These are phyloP conservation scores for Brassica juncea DNA, from an alignment of 345 rosid species.

Conservation along the genomic window DNA sequence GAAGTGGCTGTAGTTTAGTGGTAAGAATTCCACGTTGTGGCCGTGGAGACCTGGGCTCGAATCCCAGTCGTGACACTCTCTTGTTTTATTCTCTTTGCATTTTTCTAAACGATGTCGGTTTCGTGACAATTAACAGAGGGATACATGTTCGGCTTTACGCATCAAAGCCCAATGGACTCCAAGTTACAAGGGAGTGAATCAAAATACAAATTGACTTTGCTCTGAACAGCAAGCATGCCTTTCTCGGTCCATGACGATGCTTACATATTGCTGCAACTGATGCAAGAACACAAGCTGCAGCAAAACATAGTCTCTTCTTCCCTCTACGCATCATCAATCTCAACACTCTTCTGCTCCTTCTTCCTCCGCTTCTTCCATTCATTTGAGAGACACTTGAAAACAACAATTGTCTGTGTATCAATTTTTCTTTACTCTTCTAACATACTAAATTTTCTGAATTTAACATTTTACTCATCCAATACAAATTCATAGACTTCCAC, in stretches of 20 bases:
- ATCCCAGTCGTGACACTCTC: constrained; percentile 63
- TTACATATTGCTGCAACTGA: constrained; percentile 45
- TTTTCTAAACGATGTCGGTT: no score
- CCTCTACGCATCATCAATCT: constrained; percentile 35
- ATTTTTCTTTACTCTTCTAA: not conserved
- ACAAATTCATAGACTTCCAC: no score
- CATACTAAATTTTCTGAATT: not conserved
- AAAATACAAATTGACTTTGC: constrained; percentile 11
- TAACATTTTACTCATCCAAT: no score
- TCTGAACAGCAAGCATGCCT: not conserved
- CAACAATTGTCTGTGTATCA: constrained; percentile 17
- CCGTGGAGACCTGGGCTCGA: constrained; percentile 91
- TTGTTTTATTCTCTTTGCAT: no score
- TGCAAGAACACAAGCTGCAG: constrained; percentile 33
- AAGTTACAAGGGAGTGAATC: no score
- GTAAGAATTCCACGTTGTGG: constrained; percentile 83
- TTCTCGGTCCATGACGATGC: constrained; percentile 43
- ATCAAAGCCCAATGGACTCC: no score
- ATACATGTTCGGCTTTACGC: no score
- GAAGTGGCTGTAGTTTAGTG: constrained; percentile 75
- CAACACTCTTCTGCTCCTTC: constrained; percentile 28
- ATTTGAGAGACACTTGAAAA: constrained; percentile 33
- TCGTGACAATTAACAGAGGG: no score
- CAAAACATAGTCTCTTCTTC: constrained; percentile 37
- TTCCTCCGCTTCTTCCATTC: constrained; percentile 41